Percentiles rank a stretch among this genome's conserved stretches.
Conservation (phyloP, 129 eudicot genomes). For the Chrysanthemum seticuspe region DNA sequence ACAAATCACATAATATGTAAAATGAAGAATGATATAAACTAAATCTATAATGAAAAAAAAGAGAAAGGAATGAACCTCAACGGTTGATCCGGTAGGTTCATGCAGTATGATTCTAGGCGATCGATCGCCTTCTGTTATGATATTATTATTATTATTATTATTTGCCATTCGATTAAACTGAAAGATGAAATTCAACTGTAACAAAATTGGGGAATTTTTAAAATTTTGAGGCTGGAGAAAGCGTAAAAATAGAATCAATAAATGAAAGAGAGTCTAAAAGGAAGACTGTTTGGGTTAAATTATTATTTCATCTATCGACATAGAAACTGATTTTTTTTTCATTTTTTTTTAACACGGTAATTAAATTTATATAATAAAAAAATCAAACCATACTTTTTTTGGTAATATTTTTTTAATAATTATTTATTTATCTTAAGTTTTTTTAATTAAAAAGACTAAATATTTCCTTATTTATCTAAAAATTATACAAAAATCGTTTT, state of each 20-base stretch:
- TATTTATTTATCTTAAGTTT: too few relatives aligned
- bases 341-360: too few relatives aligned
- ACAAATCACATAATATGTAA: neutral
- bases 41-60: neutral
- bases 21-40: neutral
- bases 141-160: conserved; percentile 28
- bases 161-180: conserved; percentile 32
- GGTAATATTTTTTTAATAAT: too few relatives aligned
- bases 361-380: too few relatives aligned
- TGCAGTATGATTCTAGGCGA: conserved; percentile 46
- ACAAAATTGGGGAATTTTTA: conserved; percentile 19
- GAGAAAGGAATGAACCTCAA: conserved; percentile 48
- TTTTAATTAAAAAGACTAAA: too few relatives aligned
- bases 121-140: conserved; percentile 61
- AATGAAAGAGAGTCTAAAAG: too few relatives aligned
- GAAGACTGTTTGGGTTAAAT: neutral
- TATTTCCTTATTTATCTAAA: too few relatives aligned
- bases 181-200: conserved; percentile 10
- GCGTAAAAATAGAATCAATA: neutral
- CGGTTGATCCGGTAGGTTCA: conserved; percentile 84
- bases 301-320: neutral
- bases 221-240: conserved; percentile 24
- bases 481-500: too few relatives aligned
- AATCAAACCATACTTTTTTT: too few relatives aligned
- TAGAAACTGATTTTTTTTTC: too few relatives aligned